Evolutionary conservation across 2,329 filamentous ascomycete species (phyloP), one percentile per base, ranked within the genome.

Genomic region (Plectosphaerella plurivora): DNA sequence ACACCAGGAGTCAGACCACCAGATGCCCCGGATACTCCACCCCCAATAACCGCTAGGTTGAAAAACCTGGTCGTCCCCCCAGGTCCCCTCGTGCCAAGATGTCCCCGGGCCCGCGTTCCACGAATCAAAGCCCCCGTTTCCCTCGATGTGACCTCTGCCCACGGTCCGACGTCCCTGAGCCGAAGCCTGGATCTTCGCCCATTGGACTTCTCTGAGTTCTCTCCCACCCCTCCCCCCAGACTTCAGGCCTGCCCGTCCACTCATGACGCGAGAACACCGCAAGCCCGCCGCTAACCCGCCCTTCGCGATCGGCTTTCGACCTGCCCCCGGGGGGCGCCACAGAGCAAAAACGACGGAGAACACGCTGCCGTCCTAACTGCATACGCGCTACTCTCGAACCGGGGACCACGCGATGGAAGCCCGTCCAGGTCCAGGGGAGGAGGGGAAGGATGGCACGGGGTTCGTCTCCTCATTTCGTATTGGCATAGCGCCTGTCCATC

Each of bases 21-120:
- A 18, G 16, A 18, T 18, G n/a, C 41, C 41, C 41, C 10, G 41
- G 41, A 16, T 22, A 24, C 39, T 36, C 48, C 48, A 50, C 48
- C 48, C 48, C 37, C 48, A 50, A 50, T 50, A 50, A 50, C 37
- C 48, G 48, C 48, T 45, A 44, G 48, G 48, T 18, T 45, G 36
- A 50, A 25, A 50, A 33, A 22, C 48, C 48, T 41, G 48, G 48
- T 50, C 39, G 14, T 20, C 39, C 48, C 48, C 37, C 42, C 33
- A 20, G n/a, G 47, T 35, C 47, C 46, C 47, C 47, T 49, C 47
- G 47, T 49, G 47, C 47, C 47, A 49, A 49, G 47, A n/a, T n/a
- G 12, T 20, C 36, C 36, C 33, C 28, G 20, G 33, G 37, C 20
- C 46, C 46, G 18, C 12, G 10, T 49, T 49, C 47, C 47, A 49